Base-by-base conservation (phyloP, 768 basidiomycete species). In the Pholiota microspora region DNA sequence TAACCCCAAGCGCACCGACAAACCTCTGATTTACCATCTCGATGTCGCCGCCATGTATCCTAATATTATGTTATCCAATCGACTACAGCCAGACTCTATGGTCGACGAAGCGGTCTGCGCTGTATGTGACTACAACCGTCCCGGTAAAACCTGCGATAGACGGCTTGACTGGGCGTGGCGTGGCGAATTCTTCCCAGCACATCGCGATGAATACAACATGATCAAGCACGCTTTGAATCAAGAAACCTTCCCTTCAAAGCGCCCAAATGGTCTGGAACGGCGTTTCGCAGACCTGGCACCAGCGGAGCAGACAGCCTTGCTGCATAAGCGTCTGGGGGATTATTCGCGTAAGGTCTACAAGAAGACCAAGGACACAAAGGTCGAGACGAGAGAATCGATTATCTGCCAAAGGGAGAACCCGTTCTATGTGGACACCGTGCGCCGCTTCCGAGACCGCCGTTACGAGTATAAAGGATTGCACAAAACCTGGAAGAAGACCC, bases 31-130 rank as follows among this genome's bases (percentile, higher is more conserved):
- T 66, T 99, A 99, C 72, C 97, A 99, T 70, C 73, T 98, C 64
- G 97, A 99, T 64, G 97, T 99, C 58, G 97, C 97, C 2, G 97
- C 97, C 59, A 99, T 99, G 97, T 98, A 99, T 69, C 97, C 97
- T 53, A 99, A 98, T 71, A 98, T 99, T 83, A 99, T 99, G 97
- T 87, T 99, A 77, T 98, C 95, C 15, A 99, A 99, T 67, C 92
- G 97, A 29, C 80, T 99, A 2, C 97, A 99, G 62, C 97, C 97
- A 2, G 97, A 99, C 71, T 97, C 97, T 1, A 90, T 98, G 75
- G 89, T 98, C 8, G 93, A 95, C 64, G 97, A 98, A 69, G 85
- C 96, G 16, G 89, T 88, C 15, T 99, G 97, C 65, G 97, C 97
- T 1, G 94, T 98, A 1, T 99, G 97, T 73, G 97, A 99, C 71